Base-by-base conservation (phyloP, 768 basidiomycete species). In the Neoboletus brunneissimus region DNA sequence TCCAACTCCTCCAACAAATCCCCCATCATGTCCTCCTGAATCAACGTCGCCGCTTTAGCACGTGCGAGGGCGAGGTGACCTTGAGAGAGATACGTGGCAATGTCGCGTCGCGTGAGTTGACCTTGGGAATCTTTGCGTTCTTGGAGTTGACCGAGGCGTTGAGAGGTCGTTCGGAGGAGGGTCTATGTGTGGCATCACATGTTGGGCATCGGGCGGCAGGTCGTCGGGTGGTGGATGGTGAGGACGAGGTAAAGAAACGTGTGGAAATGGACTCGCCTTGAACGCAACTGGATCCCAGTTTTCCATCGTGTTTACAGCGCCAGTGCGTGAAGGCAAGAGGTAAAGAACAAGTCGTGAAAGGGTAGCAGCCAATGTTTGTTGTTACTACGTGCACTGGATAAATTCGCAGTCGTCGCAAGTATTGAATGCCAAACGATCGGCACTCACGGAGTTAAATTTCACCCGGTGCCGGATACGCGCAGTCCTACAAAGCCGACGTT, bases 111-210 rank as follows among this genome's bases (percentile, higher is more conserved):
- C 20, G 80, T 82, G 43, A 88, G 82, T 35, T 77, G 79, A 2
- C 78, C 79, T 64, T 84, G 78, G 6, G 87, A 81, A 60, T 89
- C 86, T 56, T 85, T 81, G 69, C 81, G 83, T 58, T 85, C 83
- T 65, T 88, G 87, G 18, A 88, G 67, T 61, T 90, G 87, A 20
- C 84, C 85, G 29, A 91, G 76, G 49, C 79, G 78, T 59, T 87
- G 85, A 45, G 81, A 81, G 9, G 88, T 80, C 25, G 81, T 75
- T 56, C 85, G 79, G 46, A 91, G 76, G 56, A 87, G 83, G 20
- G 78, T 73, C 89, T 91, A 60, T 31, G 58, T 56, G 53, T 60
- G 13, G 34, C 38, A 37, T 27, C 12, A 4, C 9, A 53, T 18
- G 45, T 48, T 37, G 27, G 34, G 44, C 44, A 23, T 45, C 48